Conservation (phyloP, 805 yeast genomes). For the Candida sphagnicola region DNA sequence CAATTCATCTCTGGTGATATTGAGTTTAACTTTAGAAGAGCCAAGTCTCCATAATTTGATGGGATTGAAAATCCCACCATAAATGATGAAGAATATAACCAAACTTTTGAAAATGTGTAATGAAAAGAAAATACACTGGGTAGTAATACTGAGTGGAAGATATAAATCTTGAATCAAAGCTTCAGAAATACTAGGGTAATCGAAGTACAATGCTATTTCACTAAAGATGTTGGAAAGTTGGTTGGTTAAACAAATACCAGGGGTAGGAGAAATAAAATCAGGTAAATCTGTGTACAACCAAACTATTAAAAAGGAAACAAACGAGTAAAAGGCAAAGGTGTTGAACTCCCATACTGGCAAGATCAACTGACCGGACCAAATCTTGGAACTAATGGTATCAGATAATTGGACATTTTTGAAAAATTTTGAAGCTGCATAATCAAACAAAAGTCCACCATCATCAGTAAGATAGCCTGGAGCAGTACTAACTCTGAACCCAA, state of each 20-base stretch:
- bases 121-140: slow-evolving; percentile 65
- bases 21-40: slow-evolving; percentile 22
- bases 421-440: slow-evolving; percentile 50
- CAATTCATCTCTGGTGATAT: slow-evolving; percentile 52
- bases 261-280: slow-evolving; percentile 84
- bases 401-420: slow-evolving; percentile 35
- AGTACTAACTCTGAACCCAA: slow-evolving; percentile 56
- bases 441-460: slow-evolving; percentile 75
- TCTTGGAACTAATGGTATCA: slow-evolving; percentile 49
- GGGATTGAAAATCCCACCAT: slow-evolving; percentile 80
- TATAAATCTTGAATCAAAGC: slow-evolving; percentile 47
- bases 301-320: slow-evolving; percentile 38
- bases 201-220: slow-evolving; percentile 26
- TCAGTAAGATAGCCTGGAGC: slow-evolving; percentile 81
- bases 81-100: slow-evolving; percentile 53
- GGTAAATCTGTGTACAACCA: slow-evolving; percentile 97
- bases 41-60: slow-evolving; percentile 29
- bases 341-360: slow-evolving; percentile 65
- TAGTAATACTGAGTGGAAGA: slow-evolving; percentile 35
- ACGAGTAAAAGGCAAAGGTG: slow-evolving; percentile 37
- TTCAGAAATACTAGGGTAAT: slow-evolving; percentile 39
- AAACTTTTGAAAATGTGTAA: slow-evolving; percentile 65
- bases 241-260: slow-evolving; percentile 78
- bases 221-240: slow-evolving; percentile 33
- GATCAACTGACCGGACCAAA: slow-evolving; percentile 90